Conservation (phyloP, 768 basidiomycete species). For the Chalciporus pseudorubinellus region DNA sequence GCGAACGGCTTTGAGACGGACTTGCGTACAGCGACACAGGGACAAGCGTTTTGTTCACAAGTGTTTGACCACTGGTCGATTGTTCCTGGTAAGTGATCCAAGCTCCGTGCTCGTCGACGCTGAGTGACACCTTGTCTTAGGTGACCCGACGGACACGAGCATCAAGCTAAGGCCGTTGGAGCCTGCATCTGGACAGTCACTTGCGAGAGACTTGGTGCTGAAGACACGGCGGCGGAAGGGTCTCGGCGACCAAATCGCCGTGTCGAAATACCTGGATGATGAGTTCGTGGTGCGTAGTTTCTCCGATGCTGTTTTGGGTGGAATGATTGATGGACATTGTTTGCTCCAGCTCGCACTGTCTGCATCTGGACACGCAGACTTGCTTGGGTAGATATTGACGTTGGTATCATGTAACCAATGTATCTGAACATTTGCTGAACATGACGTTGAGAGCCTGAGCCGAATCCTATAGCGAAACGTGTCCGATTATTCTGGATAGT, state of each 20-base stretch:
- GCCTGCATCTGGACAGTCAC: slow-evolving; percentile 93
- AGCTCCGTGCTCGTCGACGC: neutral
- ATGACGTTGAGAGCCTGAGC: neutral
- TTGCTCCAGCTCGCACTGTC: slow-evolving; percentile 78
- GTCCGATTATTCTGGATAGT: neutral
- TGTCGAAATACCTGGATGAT: slow-evolving; percentile 95
- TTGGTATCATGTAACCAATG: slow-evolving; percentile 7
- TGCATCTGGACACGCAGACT: slow-evolving; percentile 93
- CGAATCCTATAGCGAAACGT: neutral
- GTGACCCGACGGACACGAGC: slow-evolving; percentile 96
- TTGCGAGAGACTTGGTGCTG: slow-evolving; percentile 91
- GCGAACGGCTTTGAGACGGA: slow-evolving; percentile 99
- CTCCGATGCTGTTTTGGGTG: neutral
- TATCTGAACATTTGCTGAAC: neutral
- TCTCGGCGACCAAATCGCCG: slow-evolving; percentile 93
- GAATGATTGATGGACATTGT: slow-evolving; percentile 7
- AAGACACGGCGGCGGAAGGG: slow-evolving; percentile 97
- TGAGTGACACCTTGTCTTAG: slow-evolving; percentile 36
- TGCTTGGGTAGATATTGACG: slow-evolving; percentile 57
- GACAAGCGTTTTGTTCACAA: slow-evolving; percentile 98
- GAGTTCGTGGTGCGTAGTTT: slow-evolving; percentile 79
- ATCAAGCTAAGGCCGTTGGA: slow-evolving; percentile 96
- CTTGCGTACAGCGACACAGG: slow-evolving; percentile 94
- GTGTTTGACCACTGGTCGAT: slow-evolving; percentile 99
- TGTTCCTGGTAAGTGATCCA: slow-evolving; percentile 73